Evolutionary conservation across 169 alveolate species (phyloP).

Genomic region (Neospora caninum): DNA sequence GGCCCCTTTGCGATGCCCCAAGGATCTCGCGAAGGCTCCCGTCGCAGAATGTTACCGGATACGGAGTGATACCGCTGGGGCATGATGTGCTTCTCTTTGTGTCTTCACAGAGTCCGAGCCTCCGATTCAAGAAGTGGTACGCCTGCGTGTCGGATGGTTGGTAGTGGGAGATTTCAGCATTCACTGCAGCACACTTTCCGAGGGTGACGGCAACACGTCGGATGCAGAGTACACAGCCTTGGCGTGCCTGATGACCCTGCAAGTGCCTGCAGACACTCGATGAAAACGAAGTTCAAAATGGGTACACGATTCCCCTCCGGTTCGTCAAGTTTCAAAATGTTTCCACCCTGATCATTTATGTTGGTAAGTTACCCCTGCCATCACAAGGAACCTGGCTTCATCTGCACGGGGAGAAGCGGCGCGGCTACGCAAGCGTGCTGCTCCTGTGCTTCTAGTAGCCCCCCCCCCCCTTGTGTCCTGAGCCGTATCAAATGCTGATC

Average conservation of each 20-base stretch:
- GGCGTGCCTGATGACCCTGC: neutral
- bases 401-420: neutral
- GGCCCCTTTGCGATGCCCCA: neutral
- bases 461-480: neutral
- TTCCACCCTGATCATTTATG: conserved; percentile 8
- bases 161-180: too few species aligned
- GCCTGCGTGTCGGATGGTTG: neutral
- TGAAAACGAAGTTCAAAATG: neutral
- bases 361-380: neutral
- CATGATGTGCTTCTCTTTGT: neutral
- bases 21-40: neutral
- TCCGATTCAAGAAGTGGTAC: conserved; percentile 34
- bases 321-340: conserved; percentile 31
- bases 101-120: neutral
- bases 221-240: neutral
- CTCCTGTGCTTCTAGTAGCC: neutral
- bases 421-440: neutral
- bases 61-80: too few species aligned
- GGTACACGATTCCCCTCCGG: neutral
- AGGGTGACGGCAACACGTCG: neutral
- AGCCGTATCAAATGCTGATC: neutral
- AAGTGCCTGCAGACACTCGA: neutral
- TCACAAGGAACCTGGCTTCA: neutral
- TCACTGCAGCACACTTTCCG: neutral
- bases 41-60: too few species aligned